A percentile compares a stretch with the other conserved stretches of the same genome.
Conservation (phyloP, 2,329 filamentous ascomycete genomes). For the Colletotrichum cereale region DNA sequence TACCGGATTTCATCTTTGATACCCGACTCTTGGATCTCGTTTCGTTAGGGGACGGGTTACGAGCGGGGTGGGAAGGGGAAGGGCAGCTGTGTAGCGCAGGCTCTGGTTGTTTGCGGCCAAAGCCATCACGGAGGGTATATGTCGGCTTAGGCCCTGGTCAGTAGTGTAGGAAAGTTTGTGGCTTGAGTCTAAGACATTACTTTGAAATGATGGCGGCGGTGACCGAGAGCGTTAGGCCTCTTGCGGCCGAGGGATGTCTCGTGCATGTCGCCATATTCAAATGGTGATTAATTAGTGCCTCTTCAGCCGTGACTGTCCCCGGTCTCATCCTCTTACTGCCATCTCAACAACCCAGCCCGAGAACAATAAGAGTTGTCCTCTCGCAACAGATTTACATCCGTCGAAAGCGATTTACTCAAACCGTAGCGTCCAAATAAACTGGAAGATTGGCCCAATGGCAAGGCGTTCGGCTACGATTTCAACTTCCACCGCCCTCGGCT, state of each 20-base stretch:
- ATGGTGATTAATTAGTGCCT: neutral
- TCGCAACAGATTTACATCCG: neutral
- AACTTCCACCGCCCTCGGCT: neutral
- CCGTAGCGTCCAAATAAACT: neutral
- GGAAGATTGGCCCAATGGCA: slow-evolving; percentile 50
- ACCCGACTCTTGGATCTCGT: too few relatives aligned
- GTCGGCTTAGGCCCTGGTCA: neutral
- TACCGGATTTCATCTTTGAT: too few relatives aligned
- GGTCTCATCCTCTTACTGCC: too few relatives aligned
- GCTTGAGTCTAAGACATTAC: neutral
- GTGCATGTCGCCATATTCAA: neutral
- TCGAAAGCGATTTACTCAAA: neutral
- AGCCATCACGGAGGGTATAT: neutral
- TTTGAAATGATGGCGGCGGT: neutral
- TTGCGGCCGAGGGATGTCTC: neutral
- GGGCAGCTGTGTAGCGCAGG: neutral
- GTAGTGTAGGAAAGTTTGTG: neutral
- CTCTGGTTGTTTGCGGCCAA: neutral
- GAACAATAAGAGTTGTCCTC: neutral
- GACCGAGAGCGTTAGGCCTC: neutral
- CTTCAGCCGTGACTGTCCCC: neutral
- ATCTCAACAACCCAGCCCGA: neutral
- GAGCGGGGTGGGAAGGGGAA: neutral
- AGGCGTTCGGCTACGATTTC: slow-evolving; percentile 54
- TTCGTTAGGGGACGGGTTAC: too few relatives aligned